phyloP scores from a whole-genome alignment of 192 early-diverging fungal species.

The Backusella psychrophila region DNA sequence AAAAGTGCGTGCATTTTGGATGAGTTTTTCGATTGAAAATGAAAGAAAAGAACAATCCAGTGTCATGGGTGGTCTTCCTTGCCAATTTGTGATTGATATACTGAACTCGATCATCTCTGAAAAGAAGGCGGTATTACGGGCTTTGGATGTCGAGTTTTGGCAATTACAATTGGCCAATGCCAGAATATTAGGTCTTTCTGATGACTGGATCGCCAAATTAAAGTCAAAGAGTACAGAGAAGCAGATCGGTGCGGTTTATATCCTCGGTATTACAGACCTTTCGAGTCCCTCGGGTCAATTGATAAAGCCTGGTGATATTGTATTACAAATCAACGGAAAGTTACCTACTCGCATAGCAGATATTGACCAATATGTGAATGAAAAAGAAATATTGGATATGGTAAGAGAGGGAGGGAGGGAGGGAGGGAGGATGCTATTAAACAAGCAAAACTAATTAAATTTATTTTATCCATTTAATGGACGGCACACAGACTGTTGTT shows the following conservation, averaged over 20 bases:
- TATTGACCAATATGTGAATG: constrained; percentile 43
- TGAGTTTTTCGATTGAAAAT: constrained; percentile 64
- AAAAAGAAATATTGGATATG: constrained; percentile 48
- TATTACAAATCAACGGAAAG: constrained; percentile 64
- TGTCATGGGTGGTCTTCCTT: constrained; percentile 58
- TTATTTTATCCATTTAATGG: not conserved
- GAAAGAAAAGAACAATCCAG: constrained; percentile 50
- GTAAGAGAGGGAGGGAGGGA: constrained; percentile 25
- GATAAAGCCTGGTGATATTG: constrained; percentile 62
- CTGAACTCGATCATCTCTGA: constrained; percentile 46
- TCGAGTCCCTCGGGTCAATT: constrained; percentile 53
- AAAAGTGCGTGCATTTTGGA: constrained; percentile 60
- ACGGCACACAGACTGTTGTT: constrained; percentile 48
- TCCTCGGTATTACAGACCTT: constrained; percentile 53
- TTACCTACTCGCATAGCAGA: constrained; percentile 58
- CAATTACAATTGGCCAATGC: constrained; percentile 57
- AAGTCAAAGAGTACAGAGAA: constrained; percentile 28
- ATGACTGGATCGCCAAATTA: constrained; percentile 52
- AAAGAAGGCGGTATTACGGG: constrained; percentile 46
- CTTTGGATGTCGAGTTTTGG: constrained; percentile 60
- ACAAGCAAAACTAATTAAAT: not conserved
- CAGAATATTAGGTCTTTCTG: constrained; percentile 54
- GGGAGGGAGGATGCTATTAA: not conserved
- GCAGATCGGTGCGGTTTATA: constrained; percentile 49
- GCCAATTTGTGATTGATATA: constrained; percentile 40